These are phyloP conservation scores for Simplicillium aogashimaense DNA, from an alignment of 2,329 filamentous ascomycete species.

Conservation along the genomic window DNA sequence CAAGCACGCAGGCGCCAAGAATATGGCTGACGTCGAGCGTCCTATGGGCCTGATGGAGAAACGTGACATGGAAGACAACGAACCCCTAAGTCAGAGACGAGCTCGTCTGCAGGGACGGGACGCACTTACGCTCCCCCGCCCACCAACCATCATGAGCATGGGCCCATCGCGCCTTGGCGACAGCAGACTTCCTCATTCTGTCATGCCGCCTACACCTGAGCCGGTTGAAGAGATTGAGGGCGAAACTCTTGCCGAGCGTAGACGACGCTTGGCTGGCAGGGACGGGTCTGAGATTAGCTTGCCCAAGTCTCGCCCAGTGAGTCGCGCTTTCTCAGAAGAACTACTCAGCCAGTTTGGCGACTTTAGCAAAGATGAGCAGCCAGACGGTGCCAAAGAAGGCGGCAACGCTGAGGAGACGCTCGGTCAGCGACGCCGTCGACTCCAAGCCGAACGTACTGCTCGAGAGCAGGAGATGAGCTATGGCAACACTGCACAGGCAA, in stretches of 20 bases:
- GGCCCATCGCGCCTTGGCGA: conserved; percentile 7
- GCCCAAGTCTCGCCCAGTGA: conserved; percentile 48
- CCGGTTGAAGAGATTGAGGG: conserved; percentile 48
- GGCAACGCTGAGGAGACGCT: conserved; percentile 60
- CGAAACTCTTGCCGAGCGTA: conserved; percentile 57
- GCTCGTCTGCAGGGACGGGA: conserved; percentile 61
- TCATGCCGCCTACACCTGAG: conserved; percentile 21
- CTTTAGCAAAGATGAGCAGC: conserved; percentile 28
- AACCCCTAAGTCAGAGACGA: conserved; percentile 71
- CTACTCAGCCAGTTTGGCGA: conserved; percentile 56
- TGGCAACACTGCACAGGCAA: conserved; percentile 15
- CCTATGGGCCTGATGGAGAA: conserved; percentile 70
- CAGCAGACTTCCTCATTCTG: conserved; percentile 7
- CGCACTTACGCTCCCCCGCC: conserved; percentile 28
- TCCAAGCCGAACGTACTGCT: conserved; percentile 61
- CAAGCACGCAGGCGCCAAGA: conserved; percentile 42
- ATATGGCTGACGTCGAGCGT: conserved; percentile 45
- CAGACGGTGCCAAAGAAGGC: conserved; percentile 20
- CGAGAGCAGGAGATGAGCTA: conserved; percentile 44
- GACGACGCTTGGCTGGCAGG: conserved; percentile 52
- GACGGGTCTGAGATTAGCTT: conserved; percentile 35
- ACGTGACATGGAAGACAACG: conserved; percentile 82
- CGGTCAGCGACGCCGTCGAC: conserved; percentile 62
- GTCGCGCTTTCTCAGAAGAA: conserved; percentile 57
- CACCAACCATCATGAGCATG: conserved; percentile 35